Base-by-base conservation (phyloP, 1,139 yeast genomes). In the Kurtzmaniella quercitrusa region DNA sequence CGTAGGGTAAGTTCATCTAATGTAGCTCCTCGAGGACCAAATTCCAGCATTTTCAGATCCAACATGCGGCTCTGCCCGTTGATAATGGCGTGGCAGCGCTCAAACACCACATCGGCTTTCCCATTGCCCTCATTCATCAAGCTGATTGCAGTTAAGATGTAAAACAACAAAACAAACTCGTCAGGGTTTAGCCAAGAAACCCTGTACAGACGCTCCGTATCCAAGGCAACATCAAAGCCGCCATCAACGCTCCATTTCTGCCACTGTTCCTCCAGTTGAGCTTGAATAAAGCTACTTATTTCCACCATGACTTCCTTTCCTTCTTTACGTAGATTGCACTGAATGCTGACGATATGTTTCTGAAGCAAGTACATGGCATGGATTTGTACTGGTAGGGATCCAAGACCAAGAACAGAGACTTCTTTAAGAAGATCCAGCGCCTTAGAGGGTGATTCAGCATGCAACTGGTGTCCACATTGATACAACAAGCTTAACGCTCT, bases 101-200 rank as follows among this genome's bases (percentile, higher is more conserved):
- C 59, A 48, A 75, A 70, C 2, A 70, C 59, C 38, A 60, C 65
- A 12, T 52, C 53, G 2, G 77, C 57, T 43, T 65, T 62, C 14
- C 54, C 52, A 40, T 60, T 63, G 21, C 62, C 63, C 38, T 64
- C 69, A 29, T 54, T 52, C 33, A 70, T 47, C 39, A 64, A 60
- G 16, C 62, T 53, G n/a, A 75, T 54, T 1, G 76, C 79, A 15
- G 69, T 63, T 12, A 70, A 51, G 38, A 72, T 63, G 50, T 71
- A 73, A 27, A 72, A 63, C 42, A 66, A 44, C 15, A 71, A 56
- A 2, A 65, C 61, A 51, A 72, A 73, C 46, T 75, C 79, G 37
- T 66, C 67, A 1, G 68, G 58, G 29, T 65, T 62, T 16, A 75
- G 48, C 80, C 81, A 76, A 7, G 52, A 49, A 14, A 67, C 49